A percentile compares a stretch with the other conserved stretches of the same genome.
Evolutionary conservation across 2,329 filamentous ascomycete species (phyloP).

Genomic region (Conoideocrella luteorostrata): DNA sequence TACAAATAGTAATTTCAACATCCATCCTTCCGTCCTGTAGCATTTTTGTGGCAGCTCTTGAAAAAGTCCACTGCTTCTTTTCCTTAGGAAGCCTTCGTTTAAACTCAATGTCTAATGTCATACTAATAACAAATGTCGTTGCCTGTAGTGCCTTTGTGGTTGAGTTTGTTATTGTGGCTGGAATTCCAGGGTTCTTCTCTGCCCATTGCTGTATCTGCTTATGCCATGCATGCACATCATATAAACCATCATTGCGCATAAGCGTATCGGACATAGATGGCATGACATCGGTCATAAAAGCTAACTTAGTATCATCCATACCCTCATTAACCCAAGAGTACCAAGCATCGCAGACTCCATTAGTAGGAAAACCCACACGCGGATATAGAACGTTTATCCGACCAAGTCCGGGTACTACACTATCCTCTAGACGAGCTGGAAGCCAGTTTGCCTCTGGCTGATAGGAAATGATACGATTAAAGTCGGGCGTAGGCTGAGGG

Average conservation of each 20-base stretch:
- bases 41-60: constrained; percentile 14
- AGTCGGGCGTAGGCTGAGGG: constrained; percentile 19
- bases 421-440: constrained; percentile 13
- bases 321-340: constrained; percentile 13
- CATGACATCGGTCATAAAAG: constrained; percentile 19
- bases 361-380: constrained; percentile 13
- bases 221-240: constrained; percentile 16
- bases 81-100: constrained; percentile 17
- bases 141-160: constrained; percentile 13
- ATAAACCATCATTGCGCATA: constrained; percentile 16
- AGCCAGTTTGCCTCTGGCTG: constrained; percentile 19
- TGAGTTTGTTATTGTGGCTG: constrained; percentile 7
- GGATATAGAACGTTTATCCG: constrained; percentile 16
- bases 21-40: constrained; percentile 19
- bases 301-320: constrained; percentile 19
- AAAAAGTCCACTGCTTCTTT: constrained; percentile 17
- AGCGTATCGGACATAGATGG: constrained; percentile 23
- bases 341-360: constrained; percentile 19
- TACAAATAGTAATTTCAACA: constrained; percentile 13
- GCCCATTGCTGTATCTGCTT: constrained; percentile 13
- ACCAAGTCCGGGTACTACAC: constrained; percentile 13
- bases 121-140: constrained; percentile 2
- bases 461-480: constrained; percentile 11
- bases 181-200: constrained; percentile 14
- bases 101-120: constrained; percentile 24